Conservation (phyloP, 2,329 filamentous ascomycete genomes). For the Teratosphaeria viscida region DNA sequence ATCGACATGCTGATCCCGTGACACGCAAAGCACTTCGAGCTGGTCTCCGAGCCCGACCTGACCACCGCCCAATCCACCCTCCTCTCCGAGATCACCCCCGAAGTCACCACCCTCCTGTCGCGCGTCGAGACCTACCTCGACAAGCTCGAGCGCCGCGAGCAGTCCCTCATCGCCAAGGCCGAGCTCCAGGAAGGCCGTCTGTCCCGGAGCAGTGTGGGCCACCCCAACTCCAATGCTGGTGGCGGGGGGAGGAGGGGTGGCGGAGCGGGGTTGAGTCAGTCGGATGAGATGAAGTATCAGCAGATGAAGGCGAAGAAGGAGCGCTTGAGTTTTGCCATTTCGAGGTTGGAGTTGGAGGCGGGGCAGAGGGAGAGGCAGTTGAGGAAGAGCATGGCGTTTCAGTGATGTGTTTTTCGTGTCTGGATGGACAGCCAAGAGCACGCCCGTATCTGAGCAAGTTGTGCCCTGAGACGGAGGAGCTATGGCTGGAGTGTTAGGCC, state of each 20-base stretch:
- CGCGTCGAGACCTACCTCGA: constrained; percentile 77
- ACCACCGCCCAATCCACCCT: constrained; percentile 73
- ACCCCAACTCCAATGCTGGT: not conserved
- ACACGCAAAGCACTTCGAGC: constrained; percentile 89
- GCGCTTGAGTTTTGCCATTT: constrained; percentile 74
- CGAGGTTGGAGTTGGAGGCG: constrained; percentile 77
- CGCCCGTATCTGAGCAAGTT: no score
- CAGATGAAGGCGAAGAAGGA: constrained; percentile 73
- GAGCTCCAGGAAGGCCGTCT: constrained; percentile 72
- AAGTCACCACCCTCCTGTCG: constrained; percentile 65
- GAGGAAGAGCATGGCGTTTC: constrained; percentile 58
- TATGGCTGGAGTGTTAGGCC: not conserved
- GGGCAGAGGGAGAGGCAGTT: constrained; percentile 62
- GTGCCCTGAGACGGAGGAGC: not conserved
- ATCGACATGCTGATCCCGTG: not conserved
- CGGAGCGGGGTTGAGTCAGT: constrained; percentile 25
- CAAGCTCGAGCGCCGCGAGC: constrained; percentile 70
- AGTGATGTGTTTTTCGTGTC: not conserved
- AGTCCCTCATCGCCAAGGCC: constrained; percentile 69
- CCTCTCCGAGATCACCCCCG: constrained; percentile 81
- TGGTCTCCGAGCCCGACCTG: constrained; percentile 76
- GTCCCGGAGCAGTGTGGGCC: constrained; percentile 1
- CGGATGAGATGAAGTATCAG: constrained; percentile 50
- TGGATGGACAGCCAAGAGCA: not conserved
- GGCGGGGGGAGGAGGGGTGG: not conserved